These are phyloP conservation scores for Epichloe glyceriae DNA, from an alignment of 2,329 filamentous ascomycete genomes.

Conservation along the genomic window DNA sequence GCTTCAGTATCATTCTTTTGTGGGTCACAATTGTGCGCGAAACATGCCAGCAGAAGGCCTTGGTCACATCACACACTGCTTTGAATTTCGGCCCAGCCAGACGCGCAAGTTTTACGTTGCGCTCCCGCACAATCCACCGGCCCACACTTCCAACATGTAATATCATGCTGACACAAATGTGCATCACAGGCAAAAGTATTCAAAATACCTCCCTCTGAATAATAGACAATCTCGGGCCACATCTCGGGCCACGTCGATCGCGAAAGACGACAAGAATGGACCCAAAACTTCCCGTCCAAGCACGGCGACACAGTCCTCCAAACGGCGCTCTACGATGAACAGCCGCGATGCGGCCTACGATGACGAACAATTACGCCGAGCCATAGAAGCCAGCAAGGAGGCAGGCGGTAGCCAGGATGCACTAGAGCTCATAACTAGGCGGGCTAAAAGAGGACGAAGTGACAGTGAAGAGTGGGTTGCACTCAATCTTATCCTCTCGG, in stretches of 20 bases:
- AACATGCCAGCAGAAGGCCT: neutral
- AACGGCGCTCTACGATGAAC: slow-evolving; percentile 93
- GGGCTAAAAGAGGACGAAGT: slow-evolving; percentile 73
- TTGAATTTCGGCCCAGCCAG: too few species aligned
- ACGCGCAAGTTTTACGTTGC: neutral
- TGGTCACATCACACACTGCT: neutral
- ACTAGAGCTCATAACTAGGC: slow-evolving; percentile 42
- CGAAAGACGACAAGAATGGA: slow-evolving; percentile 47
- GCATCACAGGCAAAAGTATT: slow-evolving; percentile 46
- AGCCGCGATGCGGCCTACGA: slow-evolving; percentile 91
- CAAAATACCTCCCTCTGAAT: slow-evolving; percentile 49
- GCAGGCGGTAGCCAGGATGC: slow-evolving; percentile 41
- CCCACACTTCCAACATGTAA: neutral
- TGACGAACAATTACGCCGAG: slow-evolving; percentile 76
- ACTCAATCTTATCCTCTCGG: slow-evolving; percentile 3
- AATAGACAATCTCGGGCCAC: slow-evolving; percentile 41
- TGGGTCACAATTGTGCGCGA: neutral
- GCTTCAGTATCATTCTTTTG: neutral
- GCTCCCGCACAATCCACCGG: neutral
- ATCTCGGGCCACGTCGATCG: slow-evolving; percentile 51
- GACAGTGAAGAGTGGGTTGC: slow-evolving; percentile 82
- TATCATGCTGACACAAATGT: slow-evolving; percentile 24
- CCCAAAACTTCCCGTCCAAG: slow-evolving; percentile 43
- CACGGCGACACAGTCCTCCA: slow-evolving; percentile 46
- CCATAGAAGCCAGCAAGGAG: slow-evolving; percentile 90